A percentile compares a stretch with the other conserved stretches of the same genome.
Evolutionary conservation across 257 asterid species (phyloP).

Genomic region (Solanum verrucosum): DNA sequence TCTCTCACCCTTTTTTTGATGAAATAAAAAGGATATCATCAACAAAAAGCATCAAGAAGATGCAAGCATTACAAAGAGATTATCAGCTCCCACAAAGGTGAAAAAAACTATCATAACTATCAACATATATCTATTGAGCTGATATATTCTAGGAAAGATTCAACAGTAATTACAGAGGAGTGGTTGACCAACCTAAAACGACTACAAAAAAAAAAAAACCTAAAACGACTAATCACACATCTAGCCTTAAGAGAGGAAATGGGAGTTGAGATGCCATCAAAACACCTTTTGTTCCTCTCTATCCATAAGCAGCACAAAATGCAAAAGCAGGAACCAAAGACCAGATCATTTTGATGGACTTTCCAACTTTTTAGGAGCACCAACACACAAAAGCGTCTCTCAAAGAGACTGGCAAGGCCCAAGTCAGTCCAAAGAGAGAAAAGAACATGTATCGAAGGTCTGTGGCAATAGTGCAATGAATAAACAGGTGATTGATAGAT

Average conservation of each 20-base stretch:
- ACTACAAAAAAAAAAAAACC: too few relatives aligned
- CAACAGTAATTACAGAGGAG: neutral
- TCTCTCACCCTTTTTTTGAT: neutral
- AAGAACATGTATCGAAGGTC: neutral
- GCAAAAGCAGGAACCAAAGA: neutral
- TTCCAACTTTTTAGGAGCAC: neutral
- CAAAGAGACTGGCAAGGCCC: neutral
- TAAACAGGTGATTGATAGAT: neutral
- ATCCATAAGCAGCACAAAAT: neutral
- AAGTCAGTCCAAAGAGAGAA: neutral
- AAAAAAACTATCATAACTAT: neutral
- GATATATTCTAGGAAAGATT: neutral
- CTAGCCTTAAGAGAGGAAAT: neutral
- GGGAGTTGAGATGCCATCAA: neutral
- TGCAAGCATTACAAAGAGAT: neutral
- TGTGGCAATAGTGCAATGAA: neutral
- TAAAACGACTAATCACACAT: neutral
- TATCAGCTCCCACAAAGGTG: neutral
- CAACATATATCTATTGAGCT: neutral
- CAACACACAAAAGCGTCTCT: neutral
- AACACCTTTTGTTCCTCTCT: neutral
- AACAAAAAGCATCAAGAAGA: neutral
- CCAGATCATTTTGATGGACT: neutral
- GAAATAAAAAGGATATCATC: neutral
- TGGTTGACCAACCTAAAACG: neutral